Evolutionary conservation across 192 early-diverging fungal species (phyloP).

Genomic region (Rhizophagus sp.): DNA sequence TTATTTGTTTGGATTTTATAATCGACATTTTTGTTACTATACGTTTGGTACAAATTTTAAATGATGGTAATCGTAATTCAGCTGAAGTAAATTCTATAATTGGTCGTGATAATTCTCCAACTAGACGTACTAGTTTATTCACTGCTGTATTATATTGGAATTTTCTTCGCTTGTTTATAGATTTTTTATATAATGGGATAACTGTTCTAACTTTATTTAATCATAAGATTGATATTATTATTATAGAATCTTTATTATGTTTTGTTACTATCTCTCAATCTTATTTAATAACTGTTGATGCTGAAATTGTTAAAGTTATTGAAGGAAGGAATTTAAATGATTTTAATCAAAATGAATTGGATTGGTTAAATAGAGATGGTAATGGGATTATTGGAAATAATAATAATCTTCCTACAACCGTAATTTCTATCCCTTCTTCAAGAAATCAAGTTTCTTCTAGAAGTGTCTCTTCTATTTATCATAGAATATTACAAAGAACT

Average conservation of each 20-base stretch:
- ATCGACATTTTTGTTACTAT: conserved; percentile 12
- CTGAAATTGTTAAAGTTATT: conserved; percentile 25
- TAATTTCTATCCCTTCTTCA: background rate
- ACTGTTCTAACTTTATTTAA: background rate
- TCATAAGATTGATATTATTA: background rate
- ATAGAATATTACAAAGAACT: background rate
- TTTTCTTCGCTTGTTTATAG: conserved; percentile 11
- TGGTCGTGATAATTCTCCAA: background rate
- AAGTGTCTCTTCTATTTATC: background rate
- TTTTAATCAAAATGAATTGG: background rate
- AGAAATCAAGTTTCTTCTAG: background rate
- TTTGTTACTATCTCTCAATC: conserved; percentile 12
- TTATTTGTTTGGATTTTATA: conserved; percentile 4
- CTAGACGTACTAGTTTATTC: conserved; percentile 8
- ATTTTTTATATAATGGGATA: conserved; percentile 10
- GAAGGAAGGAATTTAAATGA: conserved; percentile 7
- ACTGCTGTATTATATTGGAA: conserved; percentile 26
- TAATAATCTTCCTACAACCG: background rate
- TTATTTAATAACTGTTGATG: conserved; percentile 25
- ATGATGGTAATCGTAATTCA: conserved; percentile 15
- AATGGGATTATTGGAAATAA: background rate
- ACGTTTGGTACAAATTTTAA: conserved; percentile 20
- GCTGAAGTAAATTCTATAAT: background rate
- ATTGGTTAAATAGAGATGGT: background rate
- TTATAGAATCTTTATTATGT: background rate